These are phyloP conservation scores for Rhynchosporium agropyri DNA, from an alignment of 2,329 filamentous ascomycete genomes.

Conservation along the genomic window DNA sequence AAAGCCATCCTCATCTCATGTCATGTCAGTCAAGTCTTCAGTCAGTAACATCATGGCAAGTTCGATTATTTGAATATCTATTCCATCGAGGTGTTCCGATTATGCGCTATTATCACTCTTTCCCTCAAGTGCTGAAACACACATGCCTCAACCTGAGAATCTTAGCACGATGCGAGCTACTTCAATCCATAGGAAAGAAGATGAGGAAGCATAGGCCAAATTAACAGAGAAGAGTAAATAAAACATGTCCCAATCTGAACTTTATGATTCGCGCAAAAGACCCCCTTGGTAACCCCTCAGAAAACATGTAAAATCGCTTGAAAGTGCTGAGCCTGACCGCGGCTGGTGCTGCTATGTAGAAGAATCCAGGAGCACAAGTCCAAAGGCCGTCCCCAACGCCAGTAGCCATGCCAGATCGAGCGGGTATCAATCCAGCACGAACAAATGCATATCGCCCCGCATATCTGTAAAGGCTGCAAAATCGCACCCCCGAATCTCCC, in stretches of 20 bases:
- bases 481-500: conserved; percentile 14
- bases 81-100: conserved; percentile 15
- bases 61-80: conserved; percentile 1
- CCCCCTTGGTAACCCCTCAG: background rate
- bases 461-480: conserved; percentile 28
- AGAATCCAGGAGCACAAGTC: conserved; percentile 23
- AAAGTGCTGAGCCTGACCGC: conserved; percentile 20
- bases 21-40: background rate
- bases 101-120: conserved; percentile 18
- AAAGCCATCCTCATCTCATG: background rate
- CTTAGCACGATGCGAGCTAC: background rate
- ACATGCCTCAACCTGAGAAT: conserved; percentile 4
- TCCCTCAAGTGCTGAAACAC: conserved; percentile 16
- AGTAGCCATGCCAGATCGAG: conserved; percentile 30
- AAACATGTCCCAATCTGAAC: conserved; percentile 13
- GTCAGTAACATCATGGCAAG: background rate
- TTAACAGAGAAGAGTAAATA: background rate
- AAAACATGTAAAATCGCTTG: conserved; percentile 20
- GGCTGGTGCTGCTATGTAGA: conserved; percentile 13
- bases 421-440: conserved; percentile 27
- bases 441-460: conserved; percentile 31
- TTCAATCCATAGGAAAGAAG: background rate
- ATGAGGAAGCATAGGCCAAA: background rate
- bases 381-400: conserved; percentile 35
- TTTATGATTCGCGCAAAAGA: conserved; percentile 14